These are phyloP conservation scores for Mycena venus DNA, from an alignment of 768 basidiomycete species.

Conservation along the genomic window DNA sequence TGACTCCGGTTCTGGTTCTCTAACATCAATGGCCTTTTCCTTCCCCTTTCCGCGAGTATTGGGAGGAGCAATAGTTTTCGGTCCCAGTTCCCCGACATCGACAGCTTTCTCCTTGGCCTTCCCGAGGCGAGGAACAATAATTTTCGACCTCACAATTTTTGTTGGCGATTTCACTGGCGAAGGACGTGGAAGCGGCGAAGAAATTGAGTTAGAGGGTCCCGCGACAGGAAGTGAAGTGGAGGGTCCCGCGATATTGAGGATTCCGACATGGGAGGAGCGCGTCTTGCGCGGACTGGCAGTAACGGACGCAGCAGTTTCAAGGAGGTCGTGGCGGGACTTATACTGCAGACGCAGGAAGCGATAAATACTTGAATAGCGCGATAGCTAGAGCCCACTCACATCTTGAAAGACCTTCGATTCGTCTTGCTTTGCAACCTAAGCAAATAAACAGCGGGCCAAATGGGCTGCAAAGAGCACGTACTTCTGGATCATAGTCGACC, in stretches of 20 bases:
- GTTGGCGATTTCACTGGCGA: constrained; percentile 12
- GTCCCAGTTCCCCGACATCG: neutral
- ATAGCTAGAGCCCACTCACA: constrained; percentile 39
- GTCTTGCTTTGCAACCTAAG: constrained; percentile 62
- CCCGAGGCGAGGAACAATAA: neutral
- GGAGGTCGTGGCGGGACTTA: constrained; percentile 27
- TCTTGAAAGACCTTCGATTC: constrained; percentile 73
- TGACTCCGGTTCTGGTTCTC: constrained; percentile 14
- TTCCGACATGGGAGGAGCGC: constrained; percentile 25
- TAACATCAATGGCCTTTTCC: neutral
- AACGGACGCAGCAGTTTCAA: constrained; percentile 15
- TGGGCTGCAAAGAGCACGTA: constrained; percentile 48
- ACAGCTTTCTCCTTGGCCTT: constrained; percentile 33
- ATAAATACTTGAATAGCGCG: constrained; percentile 53
- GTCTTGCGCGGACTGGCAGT: constrained; percentile 27
- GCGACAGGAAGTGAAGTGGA: neutral
- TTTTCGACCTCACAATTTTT: constrained; percentile 33
- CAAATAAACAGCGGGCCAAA: constrained; percentile 16
- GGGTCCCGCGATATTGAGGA: constrained; percentile 17
- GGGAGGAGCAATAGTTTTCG: no score
- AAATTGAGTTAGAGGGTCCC: constrained; percentile 1
- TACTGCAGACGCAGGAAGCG: neutral
- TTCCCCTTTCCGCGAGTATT: neutral
- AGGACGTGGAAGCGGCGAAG: neutral
- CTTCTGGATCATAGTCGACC: constrained; percentile 85